Base-by-base conservation (phyloP, 2,329 filamentous ascomycete species). In the Aspergillus glaucus region DNA sequence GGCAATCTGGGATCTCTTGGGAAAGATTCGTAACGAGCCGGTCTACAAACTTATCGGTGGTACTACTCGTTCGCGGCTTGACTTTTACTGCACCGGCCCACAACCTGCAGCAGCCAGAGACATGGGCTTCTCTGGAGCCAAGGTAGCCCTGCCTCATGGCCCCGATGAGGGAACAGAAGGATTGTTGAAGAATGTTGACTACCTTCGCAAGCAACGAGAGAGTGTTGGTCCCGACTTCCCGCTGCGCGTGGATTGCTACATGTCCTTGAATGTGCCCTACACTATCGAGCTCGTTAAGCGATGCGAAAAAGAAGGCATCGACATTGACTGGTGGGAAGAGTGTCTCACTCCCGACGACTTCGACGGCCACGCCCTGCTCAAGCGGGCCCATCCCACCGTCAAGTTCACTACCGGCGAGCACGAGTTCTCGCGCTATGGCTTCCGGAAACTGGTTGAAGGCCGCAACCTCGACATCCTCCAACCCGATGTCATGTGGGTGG, bases 251-350 rank as follows among this genome's bases (percentile, higher is more conserved):
- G 91, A 96, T 73, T 96, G 91, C 77, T 96, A 95, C 73, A 96
- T 96, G 91, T 91, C 87, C 58, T 76, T 96, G 62, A 95, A 91
- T 62, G 91, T 96, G 22, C 75, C 87, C 1, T 96, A 96, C 73
- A 95, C 88, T 3, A 95, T 96, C 58, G 86, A 95, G 70, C 78
- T 96, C 21, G 91, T 87, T 52, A 87, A 91, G 72, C 86, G 85
- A 45, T 89, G 86, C 65, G 81, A 88, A 51, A 87, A 84, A 63
- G 79, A 86, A 59, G 84, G 90, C 58, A 79, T 95, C 57, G 80
- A 92, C 69, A 91, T 96, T 67, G 90, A 95, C 75, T 96, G 91
- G 91, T 95, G 89, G 89, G 91, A 96, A 74, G 91, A 96, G 75
- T 94, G 89, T 56, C 75, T 96, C 54, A 87, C 85, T 26, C 91